These are phyloP conservation scores for Paulownia fortunei DNA, from an alignment of 257 asterid species.

Conservation along the genomic window DNA sequence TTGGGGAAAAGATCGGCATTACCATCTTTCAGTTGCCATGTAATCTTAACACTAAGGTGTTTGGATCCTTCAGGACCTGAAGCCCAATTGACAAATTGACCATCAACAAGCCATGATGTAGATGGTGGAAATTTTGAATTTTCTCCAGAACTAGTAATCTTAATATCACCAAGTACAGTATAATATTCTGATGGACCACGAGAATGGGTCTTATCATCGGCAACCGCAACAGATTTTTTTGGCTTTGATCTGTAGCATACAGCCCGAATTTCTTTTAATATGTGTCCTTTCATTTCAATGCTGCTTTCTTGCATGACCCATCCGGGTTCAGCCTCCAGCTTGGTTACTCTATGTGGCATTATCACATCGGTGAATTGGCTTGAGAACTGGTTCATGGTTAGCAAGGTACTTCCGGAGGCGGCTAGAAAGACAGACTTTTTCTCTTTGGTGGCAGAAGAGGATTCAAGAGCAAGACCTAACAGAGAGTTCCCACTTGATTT, in stretches of 20 bases:
- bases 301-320: conserved; percentile 65
- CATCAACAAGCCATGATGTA: conserved; percentile 55
- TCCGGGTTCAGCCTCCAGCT: conserved; percentile 43
- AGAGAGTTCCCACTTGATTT: conserved; percentile 56
- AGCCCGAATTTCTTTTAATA: conserved; percentile 54
- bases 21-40: conserved; percentile 56
- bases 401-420: conserved; percentile 46
- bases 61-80: conserved; percentile 48
- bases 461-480: conserved; percentile 59
- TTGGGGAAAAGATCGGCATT: conserved; percentile 31
- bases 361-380: conserved; percentile 43
- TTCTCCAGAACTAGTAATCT: conserved; percentile 32
- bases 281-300: conserved; percentile 55
- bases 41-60: conserved; percentile 50
- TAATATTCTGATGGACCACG: conserved; percentile 42
- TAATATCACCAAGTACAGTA: conserved; percentile 68
- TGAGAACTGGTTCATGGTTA: conserved; percentile 52
- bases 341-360: conserved; percentile 55
- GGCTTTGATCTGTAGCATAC: conserved; percentile 54
- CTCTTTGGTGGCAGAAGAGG: conserved; percentile 41
- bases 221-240: conserved; percentile 11
- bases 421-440: conserved; percentile 56
- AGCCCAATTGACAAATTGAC: conserved; percentile 47
- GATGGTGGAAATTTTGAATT: conserved; percentile 54
- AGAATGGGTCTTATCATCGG: conserved; percentile 1